Evolutionary conservation across 495 filamentous ascomycete species (phyloP), one percentile per base, ranked within the genome.

Genomic region (Cairneyella variabilis): DNA sequence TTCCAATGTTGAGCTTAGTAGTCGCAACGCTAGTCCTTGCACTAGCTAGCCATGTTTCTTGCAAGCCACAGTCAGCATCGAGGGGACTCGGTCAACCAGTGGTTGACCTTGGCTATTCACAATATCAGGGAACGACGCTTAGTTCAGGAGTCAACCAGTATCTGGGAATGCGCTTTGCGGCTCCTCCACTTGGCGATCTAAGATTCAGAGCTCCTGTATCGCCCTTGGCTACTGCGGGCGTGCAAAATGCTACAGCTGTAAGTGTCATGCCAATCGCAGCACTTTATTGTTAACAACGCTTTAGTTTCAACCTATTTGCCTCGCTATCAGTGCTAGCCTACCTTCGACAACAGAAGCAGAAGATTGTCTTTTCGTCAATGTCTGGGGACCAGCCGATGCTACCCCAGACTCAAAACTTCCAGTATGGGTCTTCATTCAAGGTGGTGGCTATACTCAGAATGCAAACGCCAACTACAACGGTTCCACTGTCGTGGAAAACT

Each of bases 361-460:
- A 62, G 86, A 91, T 57, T 90, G 88, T 64, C 76, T 91, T 1
- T 89, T 83, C 57, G 70, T 81, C 10, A 84, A 90, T 60, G 76
- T 90, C n/a, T 89, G 80, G 68, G 76, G 84, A 3, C 86, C 88
- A 2, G 18, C 56, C 28, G 16, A 17, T 12, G 56, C 51, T 11
- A 68, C 76, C 0, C n/a, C 28, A 4, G 38, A 48, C 0, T 43
- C 56, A 4, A 77, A 74, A 0, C 40, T 58, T 2, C 86, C 85
- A 0, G 85, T 90, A 3, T 90, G 76, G 71, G 76, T 90, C 44
- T 90, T 80, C 57, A 87, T 91, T 42, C 83, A 86, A 58, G 87
- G 87, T 11, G 87, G 88, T 17, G 87, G 88, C n/a, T 90, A 88
- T 65, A 80, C 78, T 8, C 43, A 58, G 0, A 75, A 84, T 57